Evolutionary conservation across 108 stramenopile genomes (phyloP).

Genomic region (Chaetoceros tenuissimus): DNA sequence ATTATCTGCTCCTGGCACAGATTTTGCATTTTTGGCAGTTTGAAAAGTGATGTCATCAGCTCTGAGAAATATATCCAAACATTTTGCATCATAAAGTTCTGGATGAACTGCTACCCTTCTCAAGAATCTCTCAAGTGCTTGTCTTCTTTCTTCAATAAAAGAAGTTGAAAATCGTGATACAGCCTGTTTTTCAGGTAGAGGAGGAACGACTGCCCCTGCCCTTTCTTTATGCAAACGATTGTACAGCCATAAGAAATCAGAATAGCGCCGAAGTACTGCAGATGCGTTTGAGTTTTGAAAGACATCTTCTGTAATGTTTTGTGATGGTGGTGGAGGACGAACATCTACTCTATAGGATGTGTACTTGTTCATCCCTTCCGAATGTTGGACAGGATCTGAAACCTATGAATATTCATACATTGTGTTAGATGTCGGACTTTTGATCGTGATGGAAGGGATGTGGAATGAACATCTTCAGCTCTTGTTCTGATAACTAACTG

Average conservation of each 20-base stretch:
- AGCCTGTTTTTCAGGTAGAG: slow-evolving; percentile 94
- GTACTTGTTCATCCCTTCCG: slow-evolving; percentile 85
- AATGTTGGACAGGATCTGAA: slow-evolving; percentile 82
- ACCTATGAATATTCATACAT: slow-evolving; percentile 29
- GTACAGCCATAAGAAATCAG: slow-evolving; percentile 95
- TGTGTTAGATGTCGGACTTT: background rate
- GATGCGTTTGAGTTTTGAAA: slow-evolving; percentile 38
- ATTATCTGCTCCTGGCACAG: slow-evolving; percentile 1
- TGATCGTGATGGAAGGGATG: background rate
- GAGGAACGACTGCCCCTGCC: slow-evolving; percentile 92
- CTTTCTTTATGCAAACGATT: slow-evolving; percentile 78
- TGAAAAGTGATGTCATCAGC: slow-evolving; percentile 85
- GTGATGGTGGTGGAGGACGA: slow-evolving; percentile 32
- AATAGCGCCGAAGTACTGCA: slow-evolving; percentile 88
- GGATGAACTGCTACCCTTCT: slow-evolving; percentile 83
- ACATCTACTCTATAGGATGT: slow-evolving; percentile 86
- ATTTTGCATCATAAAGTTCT: slow-evolving; percentile 69
- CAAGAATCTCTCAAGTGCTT: slow-evolving; percentile 80
- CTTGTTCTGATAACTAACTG: background rate
- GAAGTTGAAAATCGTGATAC: slow-evolving; percentile 84
- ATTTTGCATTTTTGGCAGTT: slow-evolving; percentile 59
- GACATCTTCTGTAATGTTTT: slow-evolving; percentile 12
- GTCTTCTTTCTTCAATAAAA: slow-evolving; percentile 83
- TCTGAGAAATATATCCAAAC: slow-evolving; percentile 81
- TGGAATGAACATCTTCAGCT: background rate